Percentiles rank a stretch among this genome's conserved stretches.
phyloP scores from a whole-genome alignment of 2,329 filamentous ascomycete species.

The Ophiocordyceps camponoti-saundersi region DNA sequence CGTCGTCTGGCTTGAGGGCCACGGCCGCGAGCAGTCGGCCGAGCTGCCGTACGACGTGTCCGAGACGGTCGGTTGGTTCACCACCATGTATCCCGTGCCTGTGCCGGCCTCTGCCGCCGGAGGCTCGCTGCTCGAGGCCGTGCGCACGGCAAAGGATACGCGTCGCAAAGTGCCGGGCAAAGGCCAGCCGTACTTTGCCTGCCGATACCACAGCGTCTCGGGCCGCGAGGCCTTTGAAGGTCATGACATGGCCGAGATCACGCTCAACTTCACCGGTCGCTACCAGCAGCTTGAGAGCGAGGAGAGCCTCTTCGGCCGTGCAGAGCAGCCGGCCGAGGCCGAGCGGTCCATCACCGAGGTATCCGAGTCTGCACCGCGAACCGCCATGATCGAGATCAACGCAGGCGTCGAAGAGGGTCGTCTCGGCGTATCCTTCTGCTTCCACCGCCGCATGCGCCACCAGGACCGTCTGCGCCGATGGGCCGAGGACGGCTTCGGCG shows the following conservation, averaged over 20 bases:
- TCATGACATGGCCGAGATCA: constrained; percentile 23
- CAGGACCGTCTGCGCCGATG: constrained; percentile 1
- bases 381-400: constrained; percentile 4
- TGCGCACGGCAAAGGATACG: constrained; percentile 15
- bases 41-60: constrained; percentile 14
- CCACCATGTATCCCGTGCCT: constrained; percentile 19
- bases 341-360: constrained; percentile 1
- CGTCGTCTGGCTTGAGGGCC: constrained; percentile 21
- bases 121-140: constrained; percentile 1
- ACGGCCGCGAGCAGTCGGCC: constrained; percentile 18
- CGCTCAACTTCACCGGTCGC: constrained; percentile 28
- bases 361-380: not conserved
- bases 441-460: constrained; percentile 3
- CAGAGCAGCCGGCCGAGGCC: not conserved
- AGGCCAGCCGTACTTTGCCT: constrained; percentile 20
- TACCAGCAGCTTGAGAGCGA: constrained; percentile 24
- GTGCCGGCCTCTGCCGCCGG: constrained; percentile 3
- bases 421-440: constrained; percentile 1
- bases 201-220: constrained; percentile 12
- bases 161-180: constrained; percentile 16
- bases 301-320: constrained; percentile 6
- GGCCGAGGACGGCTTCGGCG: not conserved
- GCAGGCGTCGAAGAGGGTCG: constrained; percentile 2
- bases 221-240: constrained; percentile 13
- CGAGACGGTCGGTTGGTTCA: constrained; percentile 27